Percentiles rank a stretch among this genome's conserved stretches.
Conservation (phyloP, 306 rosid species). For the Inga leiocalycina region DNA sequence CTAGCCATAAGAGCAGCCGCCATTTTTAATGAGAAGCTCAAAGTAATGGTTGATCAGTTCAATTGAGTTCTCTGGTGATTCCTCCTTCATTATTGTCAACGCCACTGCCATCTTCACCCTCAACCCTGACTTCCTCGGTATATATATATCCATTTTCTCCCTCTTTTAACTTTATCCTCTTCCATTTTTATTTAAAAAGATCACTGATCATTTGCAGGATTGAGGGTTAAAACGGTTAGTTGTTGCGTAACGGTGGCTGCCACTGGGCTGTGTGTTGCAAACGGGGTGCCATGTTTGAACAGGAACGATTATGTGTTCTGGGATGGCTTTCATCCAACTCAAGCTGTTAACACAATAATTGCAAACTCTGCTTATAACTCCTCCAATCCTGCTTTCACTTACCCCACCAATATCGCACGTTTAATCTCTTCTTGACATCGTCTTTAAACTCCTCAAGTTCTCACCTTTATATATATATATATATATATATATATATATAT, state of each 20-base stretch:
- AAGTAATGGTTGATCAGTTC: neutral
- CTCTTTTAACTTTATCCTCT: too few species aligned
- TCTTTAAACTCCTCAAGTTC: too few species aligned
- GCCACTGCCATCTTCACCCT: neutral
- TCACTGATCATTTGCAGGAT: neutral
- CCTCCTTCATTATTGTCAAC: conserved; percentile 38
- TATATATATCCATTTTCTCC: too few species aligned
- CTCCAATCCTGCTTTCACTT: neutral
- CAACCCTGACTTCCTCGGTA: neutral
- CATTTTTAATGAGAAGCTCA: neutral
- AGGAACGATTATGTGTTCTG: neutral
- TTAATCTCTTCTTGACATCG: neutral
- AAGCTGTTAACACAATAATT: neutral
- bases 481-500: too few species aligned
- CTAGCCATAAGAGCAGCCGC: neutral
- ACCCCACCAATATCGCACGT: neutral
- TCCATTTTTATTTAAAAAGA: too few species aligned
- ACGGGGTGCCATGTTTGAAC: neutral
- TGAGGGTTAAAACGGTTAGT: neutral
- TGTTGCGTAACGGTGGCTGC: neutral
- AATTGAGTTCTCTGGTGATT: neutral
- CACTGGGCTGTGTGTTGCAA: neutral
- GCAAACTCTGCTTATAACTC: neutral
- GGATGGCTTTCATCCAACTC: neutral
- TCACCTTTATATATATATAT: too few species aligned